Evolutionary conservation across 2,329 filamentous ascomycete species (phyloP), one percentile per base, ranked within the genome.

Genomic region (Shiraia sp.): DNA sequence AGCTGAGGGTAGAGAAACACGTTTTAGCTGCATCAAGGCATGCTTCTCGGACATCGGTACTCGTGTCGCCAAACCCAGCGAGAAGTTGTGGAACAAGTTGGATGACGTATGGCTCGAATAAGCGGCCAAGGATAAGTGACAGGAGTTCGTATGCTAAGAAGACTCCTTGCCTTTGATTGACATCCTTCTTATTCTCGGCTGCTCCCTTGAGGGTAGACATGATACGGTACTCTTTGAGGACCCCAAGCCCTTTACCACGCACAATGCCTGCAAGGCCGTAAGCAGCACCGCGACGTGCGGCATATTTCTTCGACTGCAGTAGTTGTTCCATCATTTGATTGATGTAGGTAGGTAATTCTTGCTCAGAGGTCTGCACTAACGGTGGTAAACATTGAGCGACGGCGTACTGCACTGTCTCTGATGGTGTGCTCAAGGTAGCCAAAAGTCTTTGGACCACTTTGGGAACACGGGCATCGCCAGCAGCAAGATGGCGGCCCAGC

Each of bases 81-180:
- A 99, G 80, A 15, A 99, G 77, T 62, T 96, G 89, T 14, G 92
- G 92, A 17, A 99, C 89, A 35, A 97, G 87, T 65, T 96, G 88
- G 45, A 99, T 93, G 47, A 96, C 87, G 57, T 99, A 99, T 6
- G 93, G 93, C 72, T 99, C 93, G 63, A 97, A 99, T 1, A 92
- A 77, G 12, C 88, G 86, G 10, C 90, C 91, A 16, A 99, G 82
- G 42, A 97, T 82, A 6, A 86, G 83, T 0, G 93, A 90, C 12
- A 99, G 74, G 2, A 99, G 80, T 69, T 99, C 95, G 63, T 93
- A 96, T 0, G 90, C 90, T 40, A 99, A 75, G 54, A 96, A 81
- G 8, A 90, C 87, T 24, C 91, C 90, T 71, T 96, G 91, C 38
- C 95, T 81, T 65, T 95, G 87, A 63, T 92, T 87, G 6, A 85